phyloP scores from a whole-genome alignment of 2,329 filamentous ascomycete genomes.

The Dactylonectria estremocensis region DNA sequence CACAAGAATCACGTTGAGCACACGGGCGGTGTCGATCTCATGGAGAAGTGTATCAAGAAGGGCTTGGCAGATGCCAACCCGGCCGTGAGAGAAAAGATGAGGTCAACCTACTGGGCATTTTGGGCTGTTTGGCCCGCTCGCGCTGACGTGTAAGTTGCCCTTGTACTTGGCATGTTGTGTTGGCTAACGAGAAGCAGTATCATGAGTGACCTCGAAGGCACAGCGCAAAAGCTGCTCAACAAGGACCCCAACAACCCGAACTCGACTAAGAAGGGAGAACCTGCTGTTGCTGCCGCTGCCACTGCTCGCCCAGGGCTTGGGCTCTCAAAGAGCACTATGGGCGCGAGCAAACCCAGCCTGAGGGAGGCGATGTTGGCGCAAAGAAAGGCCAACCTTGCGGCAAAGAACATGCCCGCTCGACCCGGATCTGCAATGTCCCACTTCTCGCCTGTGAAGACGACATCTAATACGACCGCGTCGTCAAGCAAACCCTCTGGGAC shows the following conservation, averaged over 20 bases:
- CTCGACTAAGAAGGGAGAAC: conserved; percentile 68
- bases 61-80: conserved; percentile 92
- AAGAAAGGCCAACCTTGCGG: conserved; percentile 73
- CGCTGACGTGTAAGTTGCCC: conserved; percentile 75
- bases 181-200: conserved; percentile 68
- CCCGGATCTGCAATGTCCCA: conserved; percentile 77
- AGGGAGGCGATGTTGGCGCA: conserved; percentile 89
- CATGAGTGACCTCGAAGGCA: conserved; percentile 82
- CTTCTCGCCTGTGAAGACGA: conserved; percentile 67
- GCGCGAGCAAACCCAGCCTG: conserved; percentile 75
- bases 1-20: conserved; percentile 91
- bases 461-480: conserved; percentile 46
- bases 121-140: conserved; percentile 82
- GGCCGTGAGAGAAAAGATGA: conserved; percentile 88
- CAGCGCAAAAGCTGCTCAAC: conserved; percentile 84
- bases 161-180: background rate
- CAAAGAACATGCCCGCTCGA: conserved; percentile 67
- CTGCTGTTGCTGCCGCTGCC: conserved; percentile 49
- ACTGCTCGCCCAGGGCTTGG: conserved; percentile 69
- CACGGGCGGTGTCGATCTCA: conserved; percentile 83
- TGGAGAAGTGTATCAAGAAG: conserved; percentile 92
- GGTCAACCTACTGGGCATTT: conserved; percentile 90
- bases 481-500: conserved; percentile 54
- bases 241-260: conserved; percentile 89
- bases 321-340: conserved; percentile 75